Evolutionary conservation across 495 filamentous ascomycete genomes (phyloP).

Genomic region (Trichoderma virens): DNA sequence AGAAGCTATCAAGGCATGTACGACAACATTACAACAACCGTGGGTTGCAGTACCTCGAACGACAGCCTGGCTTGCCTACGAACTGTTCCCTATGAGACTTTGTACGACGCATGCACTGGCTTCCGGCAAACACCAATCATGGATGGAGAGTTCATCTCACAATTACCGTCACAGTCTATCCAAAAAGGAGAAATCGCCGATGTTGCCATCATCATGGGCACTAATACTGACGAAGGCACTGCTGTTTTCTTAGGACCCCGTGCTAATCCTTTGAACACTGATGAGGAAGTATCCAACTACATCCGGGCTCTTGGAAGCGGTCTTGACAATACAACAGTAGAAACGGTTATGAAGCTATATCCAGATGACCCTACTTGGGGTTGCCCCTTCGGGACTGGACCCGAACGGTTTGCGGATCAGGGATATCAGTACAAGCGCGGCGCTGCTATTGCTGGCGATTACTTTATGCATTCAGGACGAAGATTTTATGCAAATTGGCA

Average conservation of each 20-base stretch:
- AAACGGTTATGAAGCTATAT: conserved; percentile 30
- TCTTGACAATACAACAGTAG: conserved; percentile 8
- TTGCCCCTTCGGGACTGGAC: conserved; percentile 30
- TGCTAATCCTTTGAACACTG: neutral
- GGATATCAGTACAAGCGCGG: conserved; percentile 22
- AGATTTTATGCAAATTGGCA: conserved; percentile 5
- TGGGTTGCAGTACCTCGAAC: neutral
- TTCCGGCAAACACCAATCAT: neutral
- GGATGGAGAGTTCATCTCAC: neutral
- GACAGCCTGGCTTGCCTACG: neutral
- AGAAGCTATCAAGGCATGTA: conserved; percentile 6
- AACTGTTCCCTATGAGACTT: neutral
- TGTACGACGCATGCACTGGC: neutral
- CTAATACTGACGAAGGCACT: neutral
- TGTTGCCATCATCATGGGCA: neutral
- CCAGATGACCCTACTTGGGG: conserved; percentile 36
- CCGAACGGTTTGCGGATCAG: conserved; percentile 23
- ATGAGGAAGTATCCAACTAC: neutral
- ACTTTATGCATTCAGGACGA: conserved; percentile 16
- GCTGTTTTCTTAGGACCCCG: neutral
- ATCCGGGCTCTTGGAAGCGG: conserved; percentile 7
- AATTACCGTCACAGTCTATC: neutral
- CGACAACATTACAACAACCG: neutral
- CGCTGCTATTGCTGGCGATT: conserved; percentile 19
- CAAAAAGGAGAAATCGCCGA: neutral